phyloP scores from a whole-genome alignment of 768 basidiomycete genomes.

The Panaeolus cyanescens region DNA sequence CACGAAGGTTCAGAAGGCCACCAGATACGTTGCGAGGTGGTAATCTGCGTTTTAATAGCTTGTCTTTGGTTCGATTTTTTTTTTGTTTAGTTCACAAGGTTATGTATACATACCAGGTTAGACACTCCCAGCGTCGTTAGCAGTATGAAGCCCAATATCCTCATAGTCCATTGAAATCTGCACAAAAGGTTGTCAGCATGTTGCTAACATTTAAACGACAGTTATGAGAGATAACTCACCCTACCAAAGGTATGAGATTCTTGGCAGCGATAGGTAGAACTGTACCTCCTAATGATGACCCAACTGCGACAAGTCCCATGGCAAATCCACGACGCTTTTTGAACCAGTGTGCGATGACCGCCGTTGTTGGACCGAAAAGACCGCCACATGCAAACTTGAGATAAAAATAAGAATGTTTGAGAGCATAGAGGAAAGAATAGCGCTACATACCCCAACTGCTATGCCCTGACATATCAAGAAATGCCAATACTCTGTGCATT shows the following conservation, averaged over 20 bases:
- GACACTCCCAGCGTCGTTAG: slow-evolving; percentile 50
- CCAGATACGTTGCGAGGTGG: slow-evolving; percentile 54
- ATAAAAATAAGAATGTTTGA: slow-evolving; percentile 7
- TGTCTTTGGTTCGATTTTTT: neutral
- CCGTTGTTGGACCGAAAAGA: slow-evolving; percentile 62
- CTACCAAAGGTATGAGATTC: slow-evolving; percentile 50
- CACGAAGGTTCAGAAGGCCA: slow-evolving; percentile 56
- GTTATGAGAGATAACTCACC: slow-evolving; percentile 27
- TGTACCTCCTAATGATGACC: slow-evolving; percentile 70
- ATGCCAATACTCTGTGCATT: slow-evolving; percentile 79
- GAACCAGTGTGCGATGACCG: slow-evolving; percentile 76
- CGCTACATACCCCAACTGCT: slow-evolving; percentile 54
- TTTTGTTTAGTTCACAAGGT: neutral
- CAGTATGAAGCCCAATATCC: slow-evolving; percentile 67
- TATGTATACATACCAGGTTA: slow-evolving; percentile 43
- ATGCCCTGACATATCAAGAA: slow-evolving; percentile 77
- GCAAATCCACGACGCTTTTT: slow-evolving; percentile 58
- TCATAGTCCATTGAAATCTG: slow-evolving; percentile 81
- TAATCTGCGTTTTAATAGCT: slow-evolving; percentile 41
- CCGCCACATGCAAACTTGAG: slow-evolving; percentile 53
- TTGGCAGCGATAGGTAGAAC: slow-evolving; percentile 64
- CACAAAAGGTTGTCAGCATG: neutral
- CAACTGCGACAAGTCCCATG: slow-evolving; percentile 64
- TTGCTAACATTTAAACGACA: neutral
- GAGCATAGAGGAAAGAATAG: neutral